phyloP scores from a whole-genome alignment of 202 grass and related monocot genomes.

The Bolboschoenoplectus hybrid region DNA sequence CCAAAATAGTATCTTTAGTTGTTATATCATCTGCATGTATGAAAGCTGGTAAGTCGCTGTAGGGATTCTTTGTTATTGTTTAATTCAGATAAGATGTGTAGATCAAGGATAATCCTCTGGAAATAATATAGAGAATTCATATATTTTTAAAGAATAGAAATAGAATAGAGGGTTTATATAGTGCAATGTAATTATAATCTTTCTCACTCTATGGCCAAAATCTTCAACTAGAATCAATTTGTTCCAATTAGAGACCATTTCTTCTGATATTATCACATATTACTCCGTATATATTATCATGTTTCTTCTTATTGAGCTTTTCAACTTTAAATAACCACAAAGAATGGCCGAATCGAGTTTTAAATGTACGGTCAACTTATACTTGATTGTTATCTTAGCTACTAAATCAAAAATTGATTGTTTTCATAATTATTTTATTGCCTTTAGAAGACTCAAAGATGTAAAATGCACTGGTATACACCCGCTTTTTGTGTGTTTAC shows the following conservation, averaged over 20 bases:
- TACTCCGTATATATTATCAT: not conserved
- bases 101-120: not conserved
- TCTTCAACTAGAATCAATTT: not conserved
- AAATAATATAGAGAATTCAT: not conserved
- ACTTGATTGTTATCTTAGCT: too few species aligned
- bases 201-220: not conserved
- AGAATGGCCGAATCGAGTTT: too few species aligned
- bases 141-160: not conserved
- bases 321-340: too few species aligned
- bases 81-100: conserved; percentile 4
- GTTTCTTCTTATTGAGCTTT: too few species aligned
- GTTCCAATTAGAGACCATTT: not conserved
- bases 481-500: conserved; percentile 17
- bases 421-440: not conserved
- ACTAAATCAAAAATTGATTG: too few species aligned
- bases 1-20: not conserved
- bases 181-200: not conserved
- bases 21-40: not conserved
- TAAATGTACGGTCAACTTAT: too few species aligned
- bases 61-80: not conserved
- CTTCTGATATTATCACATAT: not conserved
- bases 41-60: not conserved
- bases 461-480: conserved; percentile 7
- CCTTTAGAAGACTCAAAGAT: not conserved
- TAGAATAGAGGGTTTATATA: too few species aligned